Conservation (phyloP, 495 filamentous ascomycete species). For the Chaetomidium leptoderma region DNA sequence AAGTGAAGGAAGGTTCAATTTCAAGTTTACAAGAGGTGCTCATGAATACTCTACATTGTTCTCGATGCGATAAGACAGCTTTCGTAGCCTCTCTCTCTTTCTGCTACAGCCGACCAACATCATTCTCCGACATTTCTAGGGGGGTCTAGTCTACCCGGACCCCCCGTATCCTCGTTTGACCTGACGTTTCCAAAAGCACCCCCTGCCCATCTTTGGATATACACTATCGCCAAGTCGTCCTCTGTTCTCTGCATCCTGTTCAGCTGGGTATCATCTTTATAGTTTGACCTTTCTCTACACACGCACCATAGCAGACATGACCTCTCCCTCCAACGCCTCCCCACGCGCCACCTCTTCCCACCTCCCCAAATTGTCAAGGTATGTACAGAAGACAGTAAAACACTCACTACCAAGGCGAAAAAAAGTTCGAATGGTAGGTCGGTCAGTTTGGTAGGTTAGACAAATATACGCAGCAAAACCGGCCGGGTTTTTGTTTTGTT, state of each 20-base stretch:
- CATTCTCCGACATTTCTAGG: background rate
- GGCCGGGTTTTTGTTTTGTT: too few relatives aligned
- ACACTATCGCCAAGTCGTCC: background rate
- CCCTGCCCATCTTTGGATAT: background rate
- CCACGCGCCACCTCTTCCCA: background rate
- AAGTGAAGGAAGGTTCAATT: background rate
- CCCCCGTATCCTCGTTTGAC: background rate
- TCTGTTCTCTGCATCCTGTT: background rate
- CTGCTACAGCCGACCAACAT: background rate
- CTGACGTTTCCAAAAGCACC: slow-evolving; percentile 17
- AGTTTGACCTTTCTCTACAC: background rate
- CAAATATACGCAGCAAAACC: too few relatives aligned
- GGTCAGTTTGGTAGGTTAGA: too few relatives aligned
- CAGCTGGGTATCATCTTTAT: slow-evolving; percentile 21
- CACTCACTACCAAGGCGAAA: too few relatives aligned
- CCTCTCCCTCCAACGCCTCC: background rate
- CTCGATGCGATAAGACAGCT: too few relatives aligned
- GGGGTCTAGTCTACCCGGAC: too few relatives aligned
- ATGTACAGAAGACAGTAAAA: too few relatives aligned
- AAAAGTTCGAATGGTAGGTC: too few relatives aligned
- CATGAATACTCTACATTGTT: too few relatives aligned
- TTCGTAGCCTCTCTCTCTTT: too few relatives aligned
- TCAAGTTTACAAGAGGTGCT: too few relatives aligned
- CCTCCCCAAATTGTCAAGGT: too few relatives aligned
- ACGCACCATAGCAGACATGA: background rate